These are phyloP conservation scores for Mesembryanthemum crystallinum DNA, from an alignment of 148 eudicot species.

Conservation along the genomic window DNA sequence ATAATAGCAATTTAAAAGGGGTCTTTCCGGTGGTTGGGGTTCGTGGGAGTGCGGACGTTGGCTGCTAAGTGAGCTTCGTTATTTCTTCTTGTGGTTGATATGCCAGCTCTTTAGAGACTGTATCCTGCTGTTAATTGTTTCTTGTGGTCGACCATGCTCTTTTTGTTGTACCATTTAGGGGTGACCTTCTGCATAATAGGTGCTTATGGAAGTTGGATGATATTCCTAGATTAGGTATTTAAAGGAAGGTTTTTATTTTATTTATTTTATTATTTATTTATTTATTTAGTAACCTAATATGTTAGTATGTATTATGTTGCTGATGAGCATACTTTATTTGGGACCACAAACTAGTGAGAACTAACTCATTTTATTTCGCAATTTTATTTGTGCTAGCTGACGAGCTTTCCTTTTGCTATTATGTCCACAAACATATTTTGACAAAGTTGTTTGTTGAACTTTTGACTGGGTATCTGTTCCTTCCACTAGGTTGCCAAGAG, in stretches of 20 bases:
- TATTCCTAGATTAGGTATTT: neutral
- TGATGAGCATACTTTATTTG: neutral
- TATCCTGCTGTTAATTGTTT: neutral
- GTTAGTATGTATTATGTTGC: slow-evolving; percentile 1
- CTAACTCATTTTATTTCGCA: neutral
- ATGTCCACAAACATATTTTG: neutral
- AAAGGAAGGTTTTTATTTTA: neutral
- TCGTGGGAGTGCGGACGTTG: neutral
- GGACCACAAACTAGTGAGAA: neutral
- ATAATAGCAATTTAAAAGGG: neutral
- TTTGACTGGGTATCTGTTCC: neutral
- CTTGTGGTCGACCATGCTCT: neutral
- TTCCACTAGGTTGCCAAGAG: no score
- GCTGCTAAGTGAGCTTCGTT: neutral
- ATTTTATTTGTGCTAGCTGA: neutral
- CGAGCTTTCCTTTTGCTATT: neutral
- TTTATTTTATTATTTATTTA: no score
- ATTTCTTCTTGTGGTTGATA: neutral
- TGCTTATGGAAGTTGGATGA: neutral
- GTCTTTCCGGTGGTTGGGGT: no score
- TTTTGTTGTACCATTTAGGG: neutral
- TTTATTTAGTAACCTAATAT: no score
- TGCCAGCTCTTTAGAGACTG: neutral
- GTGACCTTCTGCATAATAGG: neutral
- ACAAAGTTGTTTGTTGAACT: neutral